Percentiles rank a stretch among this genome's conserved stretches.
Evolutionary conservation across 1,284 basidiomycete genomes (phyloP).

Genomic region (Phellinidium pouzarii): DNA sequence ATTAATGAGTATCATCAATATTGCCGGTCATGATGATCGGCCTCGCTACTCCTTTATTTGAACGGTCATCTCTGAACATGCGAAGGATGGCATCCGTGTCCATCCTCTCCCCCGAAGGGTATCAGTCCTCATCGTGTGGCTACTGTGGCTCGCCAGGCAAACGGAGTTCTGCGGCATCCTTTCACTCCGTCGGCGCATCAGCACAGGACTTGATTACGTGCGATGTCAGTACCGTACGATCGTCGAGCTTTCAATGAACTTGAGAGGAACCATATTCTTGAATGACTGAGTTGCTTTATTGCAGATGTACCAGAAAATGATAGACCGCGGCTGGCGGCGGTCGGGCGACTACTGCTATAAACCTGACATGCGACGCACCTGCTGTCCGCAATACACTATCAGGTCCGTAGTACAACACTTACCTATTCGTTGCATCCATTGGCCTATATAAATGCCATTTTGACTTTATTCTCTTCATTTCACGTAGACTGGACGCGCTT

Average conservation of each 20-base stretch:
- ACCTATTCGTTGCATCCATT: neutral
- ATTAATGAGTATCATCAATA: neutral
- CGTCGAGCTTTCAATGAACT: neutral
- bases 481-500: constrained; percentile 59
- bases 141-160: constrained; percentile 37
- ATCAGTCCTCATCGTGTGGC: constrained; percentile 33
- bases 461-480: neutral
- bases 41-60: neutral
- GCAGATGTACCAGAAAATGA: constrained; percentile 72
- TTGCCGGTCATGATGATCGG: neutral
- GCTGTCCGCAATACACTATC: constrained; percentile 93
- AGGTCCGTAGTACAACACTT: constrained; percentile 37
- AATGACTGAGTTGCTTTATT: neutral
- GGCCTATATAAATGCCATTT: neutral
- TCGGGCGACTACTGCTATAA: constrained; percentile 81
- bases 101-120: neutral
- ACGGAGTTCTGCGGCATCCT: constrained; percentile 30
- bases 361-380: constrained; percentile 74
- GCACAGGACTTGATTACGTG: constrained; percentile 42
- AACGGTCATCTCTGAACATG: neutral
- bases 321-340: constrained; percentile 86
- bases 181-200: constrained; percentile 31
- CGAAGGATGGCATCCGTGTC: neutral
- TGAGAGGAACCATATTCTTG: constrained; percentile 5
- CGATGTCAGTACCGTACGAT: constrained; percentile 32